Conservation (phyloP, 352 stramenopile species). For the Globisporangium polare region DNA sequence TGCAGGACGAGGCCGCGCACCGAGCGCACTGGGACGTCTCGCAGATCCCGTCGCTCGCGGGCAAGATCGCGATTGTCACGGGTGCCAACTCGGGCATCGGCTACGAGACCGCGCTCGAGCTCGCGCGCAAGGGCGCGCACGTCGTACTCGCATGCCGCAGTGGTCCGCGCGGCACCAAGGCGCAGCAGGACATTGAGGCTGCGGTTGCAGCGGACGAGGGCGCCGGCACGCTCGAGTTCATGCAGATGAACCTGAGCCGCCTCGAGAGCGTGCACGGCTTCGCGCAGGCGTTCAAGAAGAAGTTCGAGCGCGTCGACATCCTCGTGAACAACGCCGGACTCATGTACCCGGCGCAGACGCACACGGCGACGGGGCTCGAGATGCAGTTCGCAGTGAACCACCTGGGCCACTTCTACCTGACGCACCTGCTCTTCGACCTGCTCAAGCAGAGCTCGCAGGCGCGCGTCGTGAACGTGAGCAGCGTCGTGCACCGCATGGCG, state of each 20-base stretch:
- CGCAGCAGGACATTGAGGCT: slow-evolving; percentile 27
- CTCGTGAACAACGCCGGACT: slow-evolving; percentile 61
- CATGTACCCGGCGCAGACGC: slow-evolving; percentile 28
- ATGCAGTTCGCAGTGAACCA: slow-evolving; percentile 63
- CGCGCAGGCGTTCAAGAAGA: slow-evolving; percentile 25
- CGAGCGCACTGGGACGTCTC: slow-evolving; percentile 19
- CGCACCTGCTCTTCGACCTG: slow-evolving; percentile 42
- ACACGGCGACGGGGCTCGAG: slow-evolving; percentile 41
- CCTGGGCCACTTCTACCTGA: slow-evolving; percentile 58
- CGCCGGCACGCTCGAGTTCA: slow-evolving; percentile 24
- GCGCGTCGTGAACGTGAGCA: slow-evolving; percentile 35
- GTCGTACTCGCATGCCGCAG: slow-evolving; percentile 87
- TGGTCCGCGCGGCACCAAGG: slow-evolving; percentile 19
- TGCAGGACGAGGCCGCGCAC: not conserved
- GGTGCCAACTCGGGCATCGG: slow-evolving; percentile 83
- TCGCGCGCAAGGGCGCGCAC: slow-evolving; percentile 63
- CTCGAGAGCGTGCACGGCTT: slow-evolving; percentile 36
- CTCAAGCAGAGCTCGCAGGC: slow-evolving; percentile 28
- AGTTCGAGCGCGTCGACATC: slow-evolving; percentile 43
- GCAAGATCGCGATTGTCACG: slow-evolving; percentile 78
- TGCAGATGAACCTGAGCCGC: slow-evolving; percentile 41
- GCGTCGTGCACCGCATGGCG: slow-evolving; percentile 29
- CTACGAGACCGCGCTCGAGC: slow-evolving; percentile 67
- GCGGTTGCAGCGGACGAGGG: slow-evolving; percentile 11
- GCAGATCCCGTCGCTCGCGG: slow-evolving; percentile 28